phyloP scores from a whole-genome alignment of 495 filamentous ascomycete genomes.

The Schizothecium vesticola region DNA sequence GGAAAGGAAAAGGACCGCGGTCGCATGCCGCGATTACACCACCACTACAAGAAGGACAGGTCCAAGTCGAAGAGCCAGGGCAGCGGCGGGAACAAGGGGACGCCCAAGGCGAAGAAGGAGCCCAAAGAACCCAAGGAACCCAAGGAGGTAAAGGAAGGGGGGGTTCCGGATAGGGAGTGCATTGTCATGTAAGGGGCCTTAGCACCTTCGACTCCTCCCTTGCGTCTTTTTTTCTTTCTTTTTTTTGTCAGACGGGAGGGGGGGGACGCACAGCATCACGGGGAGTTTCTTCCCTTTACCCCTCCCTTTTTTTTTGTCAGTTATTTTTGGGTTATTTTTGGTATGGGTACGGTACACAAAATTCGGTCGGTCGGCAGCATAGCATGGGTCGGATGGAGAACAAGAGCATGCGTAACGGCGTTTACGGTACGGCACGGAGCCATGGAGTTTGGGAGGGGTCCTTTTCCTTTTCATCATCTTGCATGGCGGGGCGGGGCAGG shows the following conservation, averaged over 20 bases:
- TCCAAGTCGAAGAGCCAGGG: constrained; percentile 38
- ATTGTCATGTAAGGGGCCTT: constrained; percentile 31
- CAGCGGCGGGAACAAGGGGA: neutral
- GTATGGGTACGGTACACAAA: neutral
- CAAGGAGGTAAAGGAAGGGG: constrained; percentile 31
- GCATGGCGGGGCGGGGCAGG: neutral
- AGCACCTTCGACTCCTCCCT: neutral
- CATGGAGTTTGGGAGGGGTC: neutral
- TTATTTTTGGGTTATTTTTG: neutral
- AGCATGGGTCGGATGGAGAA: neutral
- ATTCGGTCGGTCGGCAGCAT: neutral
- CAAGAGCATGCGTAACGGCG: neutral
- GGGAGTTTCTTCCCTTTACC: too few species aligned
- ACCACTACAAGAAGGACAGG: constrained; percentile 41
- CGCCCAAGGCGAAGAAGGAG: constrained; percentile 28
- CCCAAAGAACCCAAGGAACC: constrained; percentile 29
- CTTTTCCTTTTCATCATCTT: neutral
- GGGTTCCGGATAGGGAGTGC: constrained; percentile 67
- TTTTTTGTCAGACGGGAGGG: neutral
- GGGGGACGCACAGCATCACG: too few species aligned
- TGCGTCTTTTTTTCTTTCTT: neutral
- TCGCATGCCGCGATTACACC: constrained; percentile 32
- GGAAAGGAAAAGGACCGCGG: constrained; percentile 33
- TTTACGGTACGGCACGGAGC: neutral
- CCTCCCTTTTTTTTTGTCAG: neutral